Percentiles rank a stretch among this genome's conserved stretches.
phyloP scores from a whole-genome alignment of 83 land plant genomes.

The Larix sibirica region DNA sequence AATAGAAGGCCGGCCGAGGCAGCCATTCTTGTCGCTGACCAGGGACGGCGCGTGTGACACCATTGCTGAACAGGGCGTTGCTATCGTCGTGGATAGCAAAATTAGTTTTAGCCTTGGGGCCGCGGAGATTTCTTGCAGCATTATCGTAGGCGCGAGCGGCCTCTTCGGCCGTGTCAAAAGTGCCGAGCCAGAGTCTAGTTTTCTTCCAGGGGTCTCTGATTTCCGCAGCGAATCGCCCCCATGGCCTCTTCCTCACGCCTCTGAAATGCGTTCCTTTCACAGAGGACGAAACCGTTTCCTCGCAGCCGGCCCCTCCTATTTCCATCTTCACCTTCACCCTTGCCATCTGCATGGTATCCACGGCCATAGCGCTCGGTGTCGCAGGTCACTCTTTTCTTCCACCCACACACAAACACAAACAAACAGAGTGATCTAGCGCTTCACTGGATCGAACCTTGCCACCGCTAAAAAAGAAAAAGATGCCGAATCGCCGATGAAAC shows the following conservation, averaged over 20 bases:
- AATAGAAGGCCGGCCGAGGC: too few relatives aligned
- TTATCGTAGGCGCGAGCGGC: conserved; percentile 15
- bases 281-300: background rate
- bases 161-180: conserved; percentile 12
- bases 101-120: conserved; percentile 12
- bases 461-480: too few relatives aligned
- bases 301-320: background rate
- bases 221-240: conserved; percentile 16
- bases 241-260: conserved; percentile 10
- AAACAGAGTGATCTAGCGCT: background rate
- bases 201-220: conserved; percentile 16
- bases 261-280: conserved; percentile 14
- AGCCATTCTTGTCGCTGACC: too few relatives aligned
- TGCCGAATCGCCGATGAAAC: background rate
- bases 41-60: too few relatives aligned
- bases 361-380: background rate
- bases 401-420: background rate
- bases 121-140: conserved; percentile 8
- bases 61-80: too few relatives aligned
- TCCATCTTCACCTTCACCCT: background rate
- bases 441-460: background rate
- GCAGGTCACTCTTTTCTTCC: background rate
- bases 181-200: conserved; percentile 13
- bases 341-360: conserved; percentile 14
- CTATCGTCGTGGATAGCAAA: background rate